These are phyloP conservation scores for Boletus coccyginus DNA, from an alignment of 768 basidiomycete species.

Conservation along the genomic window DNA sequence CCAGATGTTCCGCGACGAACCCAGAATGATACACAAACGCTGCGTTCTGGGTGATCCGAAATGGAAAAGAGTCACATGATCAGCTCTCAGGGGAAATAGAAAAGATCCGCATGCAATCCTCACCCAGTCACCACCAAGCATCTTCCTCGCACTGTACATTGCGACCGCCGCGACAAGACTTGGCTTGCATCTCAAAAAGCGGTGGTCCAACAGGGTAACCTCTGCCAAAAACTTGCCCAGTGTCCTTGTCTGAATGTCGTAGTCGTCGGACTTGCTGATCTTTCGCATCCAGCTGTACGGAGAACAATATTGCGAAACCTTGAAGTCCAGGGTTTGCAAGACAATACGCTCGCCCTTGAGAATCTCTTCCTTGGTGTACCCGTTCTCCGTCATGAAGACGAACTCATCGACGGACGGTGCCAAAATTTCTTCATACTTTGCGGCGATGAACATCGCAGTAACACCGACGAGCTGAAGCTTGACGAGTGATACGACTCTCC, in stretches of 20 bases:
- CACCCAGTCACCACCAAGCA: conserved; percentile 97
- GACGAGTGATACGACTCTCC: conserved; percentile 81
- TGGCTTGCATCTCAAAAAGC: conserved; percentile 91
- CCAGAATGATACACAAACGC: conserved; percentile 91
- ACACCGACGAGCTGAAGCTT: conserved; percentile 97
- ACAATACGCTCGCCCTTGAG: conserved; percentile 97
- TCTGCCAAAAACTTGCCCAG: conserved; percentile 97
- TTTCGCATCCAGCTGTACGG: conserved; percentile 99
- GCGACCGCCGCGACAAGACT: conserved; percentile 92
- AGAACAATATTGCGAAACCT: conserved; percentile 95
- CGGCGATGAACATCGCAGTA: conserved; percentile 98
- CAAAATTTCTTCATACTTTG: conserved; percentile 99
- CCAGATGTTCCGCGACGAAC: conserved; percentile 85
- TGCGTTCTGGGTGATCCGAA: conserved; percentile 59
- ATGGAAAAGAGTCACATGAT: conserved; percentile 35
- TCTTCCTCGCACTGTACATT: conserved; percentile 93
- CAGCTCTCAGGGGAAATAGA: not conserved
- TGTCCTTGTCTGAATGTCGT: conserved; percentile 96
- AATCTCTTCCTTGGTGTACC: conserved; percentile 92
- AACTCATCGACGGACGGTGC: conserved; percentile 98
- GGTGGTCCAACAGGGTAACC: conserved; percentile 88
- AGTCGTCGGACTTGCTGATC: conserved; percentile 98
- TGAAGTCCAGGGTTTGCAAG: conserved; percentile 92
- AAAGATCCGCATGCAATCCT: conserved; percentile 37
- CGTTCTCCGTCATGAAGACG: conserved; percentile 96